phyloP scores from a whole-genome alignment of 1,284 basidiomycete species.

The Paramarasmius palmivorus region DNA sequence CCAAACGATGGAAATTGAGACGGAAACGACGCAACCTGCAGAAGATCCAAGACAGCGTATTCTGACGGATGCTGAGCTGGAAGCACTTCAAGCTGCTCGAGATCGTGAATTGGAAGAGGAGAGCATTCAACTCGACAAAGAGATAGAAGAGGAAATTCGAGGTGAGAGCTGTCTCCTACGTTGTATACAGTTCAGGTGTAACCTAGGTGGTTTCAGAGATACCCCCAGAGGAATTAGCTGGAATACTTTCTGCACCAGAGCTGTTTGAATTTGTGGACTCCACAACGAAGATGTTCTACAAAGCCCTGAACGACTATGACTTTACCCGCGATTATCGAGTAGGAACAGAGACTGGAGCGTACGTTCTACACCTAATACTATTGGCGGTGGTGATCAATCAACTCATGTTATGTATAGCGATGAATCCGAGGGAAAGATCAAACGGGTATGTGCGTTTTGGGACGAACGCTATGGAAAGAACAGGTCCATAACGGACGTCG shows the following conservation, averaged over 20 bases:
- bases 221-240: constrained; percentile 79
- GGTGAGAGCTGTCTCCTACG: constrained; percentile 47
- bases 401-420: constrained; percentile 52
- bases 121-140: constrained; percentile 73
- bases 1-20: constrained; percentile 77
- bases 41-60: constrained; percentile 74
- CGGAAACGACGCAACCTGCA: constrained; percentile 38
- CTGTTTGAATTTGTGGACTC: constrained; percentile 94
- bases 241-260: constrained; percentile 83
- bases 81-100: constrained; percentile 67
- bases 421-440: constrained; percentile 87
- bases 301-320: constrained; percentile 98
- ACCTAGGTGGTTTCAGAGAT: constrained; percentile 54
- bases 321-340: constrained; percentile 95
- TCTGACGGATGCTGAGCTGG: constrained; percentile 60
- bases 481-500: constrained; percentile 91
- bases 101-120: constrained; percentile 84
- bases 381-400: constrained; percentile 6
- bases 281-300: constrained; percentile 93
- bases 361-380: constrained; percentile 27
- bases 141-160: constrained; percentile 82
- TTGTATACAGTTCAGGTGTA: no score
- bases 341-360: constrained; percentile 76
- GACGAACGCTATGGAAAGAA: constrained; percentile 90
- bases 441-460: constrained; percentile 85